Base-by-base conservation (phyloP, 2,329 filamentous ascomycete species). In the Colletotrichum salicis region DNA sequence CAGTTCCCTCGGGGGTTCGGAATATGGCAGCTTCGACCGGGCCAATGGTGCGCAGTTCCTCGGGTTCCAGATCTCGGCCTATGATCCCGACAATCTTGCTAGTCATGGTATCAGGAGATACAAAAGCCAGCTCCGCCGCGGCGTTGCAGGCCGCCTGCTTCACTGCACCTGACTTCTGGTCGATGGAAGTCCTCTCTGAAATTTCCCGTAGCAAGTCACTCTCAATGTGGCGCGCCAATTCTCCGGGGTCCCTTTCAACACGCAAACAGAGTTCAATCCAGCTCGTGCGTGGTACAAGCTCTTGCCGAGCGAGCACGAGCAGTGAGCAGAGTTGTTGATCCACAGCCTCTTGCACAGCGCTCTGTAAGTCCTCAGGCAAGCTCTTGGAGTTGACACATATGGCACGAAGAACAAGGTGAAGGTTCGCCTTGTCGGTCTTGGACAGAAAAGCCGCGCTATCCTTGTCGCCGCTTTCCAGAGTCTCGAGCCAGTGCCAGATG, bases 21-120 rank as follows among this genome's bases (percentile, higher is more conserved):
- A 95, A 96, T 70, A 99, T 98, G 19, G 95, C 95, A 33, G 95
- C 94, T 81, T 99, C 96, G 2, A 94, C 92, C 12, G 95, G 93
- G 0, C 95, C 94, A 74, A 98, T 88, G 27, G 89, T 87, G 13
- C 90, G 86, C 4, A 98, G 86, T 71, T 94, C 91, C 55, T 86
- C 82, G 1, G 90, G 87, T 74, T 95, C 87, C 24, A 99, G 86
- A 80, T 98, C 95, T 33, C 88, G 82, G 65, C 88, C 86, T 62
- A 99, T 90, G 58, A 96, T 89, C 33, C 90, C 84, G 31, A 98
- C 89, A 29, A 99, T 87, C 8, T 89, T 88, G 5, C 94, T 89
- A 24, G 94, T 92, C 82, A 97, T 93, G 19, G 86, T 86, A 55
- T 96, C 93, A 0, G 96, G 96, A 5, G 96, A 93, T 31, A 99